These are phyloP conservation scores for Solanum aculeatissimum DNA, from an alignment of 305 asterid species.

Conservation along the genomic window DNA sequence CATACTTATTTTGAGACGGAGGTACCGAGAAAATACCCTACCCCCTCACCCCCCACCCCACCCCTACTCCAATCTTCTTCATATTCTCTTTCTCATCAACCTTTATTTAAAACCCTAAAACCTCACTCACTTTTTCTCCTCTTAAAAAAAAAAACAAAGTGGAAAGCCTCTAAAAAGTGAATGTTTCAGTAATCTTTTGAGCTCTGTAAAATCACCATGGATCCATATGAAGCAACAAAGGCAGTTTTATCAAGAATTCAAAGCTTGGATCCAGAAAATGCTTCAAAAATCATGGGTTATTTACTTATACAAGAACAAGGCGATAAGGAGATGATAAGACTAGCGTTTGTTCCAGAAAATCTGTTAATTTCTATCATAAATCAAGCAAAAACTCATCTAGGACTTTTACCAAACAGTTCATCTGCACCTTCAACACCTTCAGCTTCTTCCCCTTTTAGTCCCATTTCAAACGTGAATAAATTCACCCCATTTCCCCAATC, in stretches of 20 bases:
- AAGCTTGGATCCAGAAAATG: conserved; percentile 70
- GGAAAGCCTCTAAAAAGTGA: no score
- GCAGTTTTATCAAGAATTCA: conserved; percentile 76
- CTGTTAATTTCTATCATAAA: conserved; percentile 37
- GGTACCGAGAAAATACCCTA: no score
- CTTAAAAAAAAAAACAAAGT: no score
- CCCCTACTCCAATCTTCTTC: not conserved
- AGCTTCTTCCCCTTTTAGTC: conserved; percentile 19
- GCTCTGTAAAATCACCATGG: conserved; percentile 30
- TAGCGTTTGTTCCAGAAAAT: conserved; percentile 72
- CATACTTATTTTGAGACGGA: no score
- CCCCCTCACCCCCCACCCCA: no score
- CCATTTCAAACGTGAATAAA: conserved; percentile 15
- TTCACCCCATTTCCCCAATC: conserved; percentile 37
- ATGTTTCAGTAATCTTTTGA: no score
- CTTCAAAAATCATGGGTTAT: conserved; percentile 82
- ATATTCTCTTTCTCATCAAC: not conserved
- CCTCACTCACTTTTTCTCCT: not conserved
- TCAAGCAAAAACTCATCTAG: conserved; percentile 40
- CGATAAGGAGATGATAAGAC: conserved; percentile 78
- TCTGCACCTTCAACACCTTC: conserved; percentile 27
- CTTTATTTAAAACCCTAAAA: not conserved
- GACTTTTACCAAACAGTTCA: conserved; percentile 19
- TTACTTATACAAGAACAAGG: conserved; percentile 77
- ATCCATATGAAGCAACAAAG: conserved; percentile 63